Base-by-base conservation (phyloP, 768 basidiomycete genomes). In the Phaffia tasmanica region DNA sequence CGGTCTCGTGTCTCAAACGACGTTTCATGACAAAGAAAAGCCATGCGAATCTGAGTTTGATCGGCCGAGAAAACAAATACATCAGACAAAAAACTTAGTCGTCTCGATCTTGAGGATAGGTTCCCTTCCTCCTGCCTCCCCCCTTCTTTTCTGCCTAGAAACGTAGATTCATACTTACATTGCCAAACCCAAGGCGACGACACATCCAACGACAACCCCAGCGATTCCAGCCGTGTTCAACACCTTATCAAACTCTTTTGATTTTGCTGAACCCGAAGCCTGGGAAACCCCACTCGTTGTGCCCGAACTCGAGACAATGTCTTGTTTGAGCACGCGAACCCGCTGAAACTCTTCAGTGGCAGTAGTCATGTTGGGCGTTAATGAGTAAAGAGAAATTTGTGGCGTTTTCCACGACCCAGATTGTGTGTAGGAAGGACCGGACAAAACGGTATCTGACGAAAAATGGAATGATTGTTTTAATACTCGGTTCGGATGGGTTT, bases 351-450 rank as follows among this genome's bases (percentile, higher is more conserved):
- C 66, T 19, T 56, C 55, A 8, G 42, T 23, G 3, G 61, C 54
- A 25, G 21, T 42, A 27, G 18, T 19, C 7, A 49, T 50, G 56
- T 62, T 48, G 35, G 35, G 35, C 19, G 66, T 67, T 46, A 67
- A 62, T n/a, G 66, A 16, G 19, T 57, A 56, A 9, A 67, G 61
- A 27, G 66, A 60, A 23, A 67, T 30, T 11, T 56, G 46, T 1
- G 66, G 66, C 0, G 61, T 67, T 35, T 47, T 57, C 66, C 66
- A 67, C 14, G 51, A n/a, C 14, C 66, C 66, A 6, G 51, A 46
- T 0, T 47, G 4, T 3, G 66, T 67, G n/a, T 62, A 62, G 21
- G 55, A 47, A 1, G 66, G 66, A 51, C 66, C 66, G 8, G 66
- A 67, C 32, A 61, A 51, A 18, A 67, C 66, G 35, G 61, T 57